Evolutionary conservation across 768 basidiomycete genomes (phyloP).

Genomic region (Pisolithus tinctorius): DNA sequence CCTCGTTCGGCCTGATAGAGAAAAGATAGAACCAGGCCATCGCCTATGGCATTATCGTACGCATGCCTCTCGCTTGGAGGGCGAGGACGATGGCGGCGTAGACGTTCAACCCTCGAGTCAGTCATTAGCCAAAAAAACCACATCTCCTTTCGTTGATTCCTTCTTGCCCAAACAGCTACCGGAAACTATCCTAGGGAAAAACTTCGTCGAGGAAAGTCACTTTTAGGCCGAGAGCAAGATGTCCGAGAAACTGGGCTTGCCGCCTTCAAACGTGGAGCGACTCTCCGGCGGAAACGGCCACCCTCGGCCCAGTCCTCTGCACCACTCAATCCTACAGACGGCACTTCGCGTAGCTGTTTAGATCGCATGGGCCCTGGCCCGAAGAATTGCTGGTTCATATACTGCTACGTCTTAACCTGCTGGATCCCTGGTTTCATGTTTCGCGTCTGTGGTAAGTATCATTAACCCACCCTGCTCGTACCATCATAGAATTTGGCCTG

Average conservation of each 20-base stretch:
- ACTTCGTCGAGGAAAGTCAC: conserved; percentile 80
- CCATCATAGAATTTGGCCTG: conserved; percentile 7
- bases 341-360: conserved; percentile 46
- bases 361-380: conserved; percentile 80
- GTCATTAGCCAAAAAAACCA: conserved; percentile 27
- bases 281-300: conserved; percentile 64
- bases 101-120: conserved; percentile 78
- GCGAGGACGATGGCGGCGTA: conserved; percentile 55
- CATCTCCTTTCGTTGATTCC: conserved; percentile 1
- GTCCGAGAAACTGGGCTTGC: conserved; percentile 86
- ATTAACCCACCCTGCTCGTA: not conserved
- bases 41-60: conserved; percentile 91
- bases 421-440: conserved; percentile 78
- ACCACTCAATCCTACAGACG: conserved; percentile 30
- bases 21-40: conserved; percentile 93
- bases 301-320: conserved; percentile 36
- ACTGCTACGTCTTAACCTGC: conserved; percentile 79
- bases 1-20: conserved; percentile 86
- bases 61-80: conserved; percentile 73
- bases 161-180: conserved; percentile 42
- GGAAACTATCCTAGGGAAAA: conserved; percentile 62
- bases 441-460: conserved; percentile 63
- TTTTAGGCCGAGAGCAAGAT: conserved; percentile 88
- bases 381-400: conserved; percentile 92
- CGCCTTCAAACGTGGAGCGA: conserved; percentile 83